phyloP scores from a whole-genome alignment of 805 yeast species.

The Metschnikowia lochheadii region DNA sequence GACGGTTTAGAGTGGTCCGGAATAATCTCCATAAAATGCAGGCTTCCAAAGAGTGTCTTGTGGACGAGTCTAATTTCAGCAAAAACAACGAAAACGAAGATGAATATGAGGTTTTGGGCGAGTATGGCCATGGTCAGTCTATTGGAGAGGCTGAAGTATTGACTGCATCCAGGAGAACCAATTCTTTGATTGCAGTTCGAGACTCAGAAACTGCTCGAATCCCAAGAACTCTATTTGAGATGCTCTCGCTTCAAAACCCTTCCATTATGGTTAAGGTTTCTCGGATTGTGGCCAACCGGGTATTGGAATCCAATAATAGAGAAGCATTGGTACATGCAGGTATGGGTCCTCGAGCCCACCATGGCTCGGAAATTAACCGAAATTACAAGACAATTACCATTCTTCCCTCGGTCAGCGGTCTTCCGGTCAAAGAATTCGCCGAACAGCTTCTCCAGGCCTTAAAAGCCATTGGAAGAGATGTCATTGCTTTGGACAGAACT shows the following conservation, averaged over 20 bases:
- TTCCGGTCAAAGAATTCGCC: constrained; percentile 89
- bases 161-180: constrained; percentile 67
- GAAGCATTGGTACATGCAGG: constrained; percentile 27
- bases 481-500: constrained; percentile 79
- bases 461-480: constrained; percentile 64
- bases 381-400: constrained; percentile 81
- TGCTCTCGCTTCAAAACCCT: constrained; percentile 79
- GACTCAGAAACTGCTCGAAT: constrained; percentile 93
- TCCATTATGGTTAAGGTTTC: constrained; percentile 87
- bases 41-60: constrained; percentile 7
- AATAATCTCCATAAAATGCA: constrained; percentile 16
- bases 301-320: constrained; percentile 16
- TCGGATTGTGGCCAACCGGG: constrained; percentile 71
- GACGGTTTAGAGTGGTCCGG: constrained; percentile 68
- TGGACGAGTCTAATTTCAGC: constrained; percentile 20
- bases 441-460: constrained; percentile 66
- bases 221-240: constrained; percentile 85
- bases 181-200: constrained; percentile 77
- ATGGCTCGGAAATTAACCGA: constrained; percentile 26
- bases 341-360: not conserved
- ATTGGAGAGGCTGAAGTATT: constrained; percentile 94
- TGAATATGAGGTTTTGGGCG: constrained; percentile 50
- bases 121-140: constrained; percentile 90
- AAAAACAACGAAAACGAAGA: constrained; percentile 14
- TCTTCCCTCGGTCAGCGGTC: constrained; percentile 70